Evolutionary conservation across 257 asterid species (phyloP).

Genomic region (Solanum boliviense): DNA sequence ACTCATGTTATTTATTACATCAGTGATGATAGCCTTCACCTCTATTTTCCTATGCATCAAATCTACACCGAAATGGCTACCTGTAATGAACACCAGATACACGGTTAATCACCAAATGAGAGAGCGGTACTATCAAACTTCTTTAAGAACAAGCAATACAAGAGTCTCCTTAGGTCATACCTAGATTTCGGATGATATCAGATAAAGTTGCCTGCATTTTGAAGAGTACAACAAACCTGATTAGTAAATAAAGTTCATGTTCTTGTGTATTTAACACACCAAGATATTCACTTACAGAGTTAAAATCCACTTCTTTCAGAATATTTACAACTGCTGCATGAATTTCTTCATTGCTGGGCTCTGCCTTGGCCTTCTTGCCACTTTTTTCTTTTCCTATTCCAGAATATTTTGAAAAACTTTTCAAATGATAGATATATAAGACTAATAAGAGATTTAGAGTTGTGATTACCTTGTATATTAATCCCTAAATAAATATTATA

Average conservation of each 20-base stretch:
- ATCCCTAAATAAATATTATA: background rate
- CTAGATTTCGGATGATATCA: slow-evolving; percentile 75
- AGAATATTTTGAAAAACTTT: background rate
- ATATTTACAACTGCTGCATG: slow-evolving; percentile 46
- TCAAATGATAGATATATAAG: background rate
- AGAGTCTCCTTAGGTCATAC: slow-evolving; percentile 16
- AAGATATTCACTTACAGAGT: slow-evolving; percentile 46
- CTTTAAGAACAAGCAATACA: background rate
- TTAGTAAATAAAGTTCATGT: background rate
- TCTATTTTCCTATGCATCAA: slow-evolving; percentile 64
- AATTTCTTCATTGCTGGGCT: slow-evolving; percentile 68
- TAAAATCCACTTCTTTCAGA: slow-evolving; percentile 81
- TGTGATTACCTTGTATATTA: background rate
- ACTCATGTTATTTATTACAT: slow-evolving; percentile 75
- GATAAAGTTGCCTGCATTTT: slow-evolving; percentile 79
- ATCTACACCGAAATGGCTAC: slow-evolving; percentile 51
- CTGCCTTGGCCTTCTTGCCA: slow-evolving; percentile 14
- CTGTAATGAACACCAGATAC: slow-evolving; percentile 16
- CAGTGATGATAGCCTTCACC: slow-evolving; percentile 73
- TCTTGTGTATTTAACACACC: background rate
- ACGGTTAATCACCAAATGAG: background rate
- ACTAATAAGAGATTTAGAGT: background rate
- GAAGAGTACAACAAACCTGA: background rate
- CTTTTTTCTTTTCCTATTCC: slow-evolving; percentile 35
- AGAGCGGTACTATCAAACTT: background rate